phyloP scores from a whole-genome alignment of 768 basidiomycete species.

The Myochromella boudieri region DNA sequence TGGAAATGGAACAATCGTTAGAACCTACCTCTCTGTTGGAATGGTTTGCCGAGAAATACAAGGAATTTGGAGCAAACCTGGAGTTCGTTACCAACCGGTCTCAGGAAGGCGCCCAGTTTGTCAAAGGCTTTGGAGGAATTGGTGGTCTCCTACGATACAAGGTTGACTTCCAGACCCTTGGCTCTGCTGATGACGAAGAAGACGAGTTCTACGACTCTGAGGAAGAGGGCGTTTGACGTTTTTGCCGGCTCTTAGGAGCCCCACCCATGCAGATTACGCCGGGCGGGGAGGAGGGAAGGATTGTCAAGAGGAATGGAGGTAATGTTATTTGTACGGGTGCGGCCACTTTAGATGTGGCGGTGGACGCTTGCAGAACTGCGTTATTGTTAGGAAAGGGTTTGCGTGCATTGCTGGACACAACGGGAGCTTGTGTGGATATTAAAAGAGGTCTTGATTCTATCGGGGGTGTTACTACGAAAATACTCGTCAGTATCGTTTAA shows the following conservation, averaged over 20 bases:
- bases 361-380: background rate
- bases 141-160: slow-evolving; percentile 96
- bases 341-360: background rate
- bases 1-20: slow-evolving; percentile 88
- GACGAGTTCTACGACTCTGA: slow-evolving; percentile 85
- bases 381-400: background rate
- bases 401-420: slow-evolving; percentile 1
- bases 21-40: slow-evolving; percentile 91
- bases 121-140: slow-evolving; percentile 98
- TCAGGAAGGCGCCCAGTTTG: slow-evolving; percentile 97
- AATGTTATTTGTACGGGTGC: background rate
- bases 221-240: slow-evolving; percentile 80
- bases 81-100: slow-evolving; percentile 97
- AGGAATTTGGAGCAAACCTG: slow-evolving; percentile 93
- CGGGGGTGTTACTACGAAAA: slow-evolving; percentile 8
- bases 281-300: slow-evolving; percentile 58
- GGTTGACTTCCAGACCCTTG: slow-evolving; percentile 89
- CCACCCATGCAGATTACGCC: slow-evolving; percentile 62
- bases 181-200: slow-evolving; percentile 75
- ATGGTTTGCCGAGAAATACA: slow-evolving; percentile 99
- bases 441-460: slow-evolving; percentile 8
- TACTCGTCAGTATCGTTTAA: slow-evolving; percentile 7
- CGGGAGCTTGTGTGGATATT: slow-evolving; percentile 2
- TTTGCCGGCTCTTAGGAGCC: slow-evolving; percentile 86
- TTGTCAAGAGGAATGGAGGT: slow-evolving; percentile 15